Evolutionary conservation across 2,329 filamentous ascomycete genomes (phyloP).

Genomic region (Metarhizium brunneum): DNA sequence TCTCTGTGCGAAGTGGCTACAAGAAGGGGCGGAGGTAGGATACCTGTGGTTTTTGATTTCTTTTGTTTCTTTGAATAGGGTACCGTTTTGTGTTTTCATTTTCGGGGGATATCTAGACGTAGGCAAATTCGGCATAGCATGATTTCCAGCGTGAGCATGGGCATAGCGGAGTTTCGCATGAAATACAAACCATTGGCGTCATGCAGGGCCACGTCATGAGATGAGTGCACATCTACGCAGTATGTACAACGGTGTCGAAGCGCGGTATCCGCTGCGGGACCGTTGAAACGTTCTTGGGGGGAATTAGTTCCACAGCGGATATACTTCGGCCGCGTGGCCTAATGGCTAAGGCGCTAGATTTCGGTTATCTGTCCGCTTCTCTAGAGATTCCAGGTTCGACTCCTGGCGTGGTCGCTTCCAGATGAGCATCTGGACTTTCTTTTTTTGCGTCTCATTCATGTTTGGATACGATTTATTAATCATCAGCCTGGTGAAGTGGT

Average conservation of each 20-base stretch:
- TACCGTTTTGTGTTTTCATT: too few species aligned
- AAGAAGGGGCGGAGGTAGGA: not conserved
- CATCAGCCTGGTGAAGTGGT: too few species aligned
- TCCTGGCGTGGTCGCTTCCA: slow-evolving; percentile 29
- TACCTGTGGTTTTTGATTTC: not conserved
- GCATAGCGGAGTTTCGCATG: not conserved
- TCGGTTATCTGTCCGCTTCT: slow-evolving; percentile 20
- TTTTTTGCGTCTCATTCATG: not conserved
- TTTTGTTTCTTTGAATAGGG: not conserved
- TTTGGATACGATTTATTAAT: too few species aligned
- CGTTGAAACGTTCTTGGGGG: not conserved
- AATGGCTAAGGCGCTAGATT: slow-evolving; percentile 35
- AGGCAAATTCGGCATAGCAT: too few species aligned
- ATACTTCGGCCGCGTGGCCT: slow-evolving; percentile 28
- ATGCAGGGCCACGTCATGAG: too few species aligned
- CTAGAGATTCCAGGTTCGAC: slow-evolving; percentile 34
- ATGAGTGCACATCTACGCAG: too few species aligned
- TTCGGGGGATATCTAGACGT: not conserved
- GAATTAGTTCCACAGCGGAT: not conserved
- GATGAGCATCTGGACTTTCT: not conserved
- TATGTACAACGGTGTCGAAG: too few species aligned
- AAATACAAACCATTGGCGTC: too few species aligned
- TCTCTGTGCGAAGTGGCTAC: not conserved
- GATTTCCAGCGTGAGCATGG: not conserved
- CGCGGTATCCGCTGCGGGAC: not conserved